Conservation (phyloP, 306 rosid species). For the Pyrus betulifolia region DNA sequence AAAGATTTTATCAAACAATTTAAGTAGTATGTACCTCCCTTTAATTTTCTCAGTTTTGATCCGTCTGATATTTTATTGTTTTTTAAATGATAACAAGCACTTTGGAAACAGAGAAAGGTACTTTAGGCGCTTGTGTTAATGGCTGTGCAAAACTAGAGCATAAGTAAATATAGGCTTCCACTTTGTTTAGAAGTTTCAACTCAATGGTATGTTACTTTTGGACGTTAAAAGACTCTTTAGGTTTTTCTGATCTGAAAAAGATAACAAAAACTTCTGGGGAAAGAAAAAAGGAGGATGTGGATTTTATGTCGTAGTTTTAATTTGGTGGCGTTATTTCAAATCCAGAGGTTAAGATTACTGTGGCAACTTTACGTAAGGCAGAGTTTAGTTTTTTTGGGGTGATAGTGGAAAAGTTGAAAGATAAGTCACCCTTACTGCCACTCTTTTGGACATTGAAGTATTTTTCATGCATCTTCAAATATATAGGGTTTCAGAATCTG, state of each 20-base stretch:
- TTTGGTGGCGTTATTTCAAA: not conserved
- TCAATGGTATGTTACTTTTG: not conserved
- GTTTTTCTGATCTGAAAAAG: not conserved
- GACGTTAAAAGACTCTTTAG: not conserved
- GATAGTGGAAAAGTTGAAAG: too few relatives aligned
- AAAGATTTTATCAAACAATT: constrained; percentile 93
- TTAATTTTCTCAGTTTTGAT: not conserved
- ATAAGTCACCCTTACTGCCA: too few relatives aligned
- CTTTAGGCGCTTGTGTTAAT: not conserved
- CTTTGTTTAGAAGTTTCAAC: not conserved
- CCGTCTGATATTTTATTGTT: not conserved
- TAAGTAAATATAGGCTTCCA: not conserved
- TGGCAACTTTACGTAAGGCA: too few relatives aligned
- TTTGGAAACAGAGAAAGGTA: not conserved
- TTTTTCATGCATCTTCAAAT: not conserved
- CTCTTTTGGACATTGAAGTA: not conserved
- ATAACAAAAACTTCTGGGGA: not conserved
- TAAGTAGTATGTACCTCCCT: constrained; percentile 61
- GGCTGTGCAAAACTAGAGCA: not conserved
- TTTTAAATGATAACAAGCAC: not conserved
- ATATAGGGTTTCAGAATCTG: not conserved
- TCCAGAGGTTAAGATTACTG: too few relatives aligned
- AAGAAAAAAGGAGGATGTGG: not conserved
- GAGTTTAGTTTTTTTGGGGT: too few relatives aligned
- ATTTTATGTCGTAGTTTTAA: not conserved